phyloP scores from a whole-genome alignment of 2,329 filamentous ascomycete species.

The Verticillium isaacii region DNA sequence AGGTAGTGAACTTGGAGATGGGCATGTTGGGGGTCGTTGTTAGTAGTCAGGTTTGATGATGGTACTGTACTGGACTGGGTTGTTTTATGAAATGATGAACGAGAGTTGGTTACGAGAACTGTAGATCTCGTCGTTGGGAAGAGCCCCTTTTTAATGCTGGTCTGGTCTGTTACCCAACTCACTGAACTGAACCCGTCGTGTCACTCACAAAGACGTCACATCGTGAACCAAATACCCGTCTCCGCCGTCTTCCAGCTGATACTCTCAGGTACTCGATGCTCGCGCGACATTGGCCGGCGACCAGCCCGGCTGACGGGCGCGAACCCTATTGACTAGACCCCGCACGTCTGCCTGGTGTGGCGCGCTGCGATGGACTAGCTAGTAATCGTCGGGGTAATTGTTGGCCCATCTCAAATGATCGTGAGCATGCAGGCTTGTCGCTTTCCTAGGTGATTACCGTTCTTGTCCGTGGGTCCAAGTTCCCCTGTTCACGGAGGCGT shows the following conservation, averaged over 20 bases:
- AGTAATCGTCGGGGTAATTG: background rate
- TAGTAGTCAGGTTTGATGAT: background rate
- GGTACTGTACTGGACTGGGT: too few relatives aligned
- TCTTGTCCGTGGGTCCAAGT: background rate
- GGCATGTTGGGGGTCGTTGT: background rate
- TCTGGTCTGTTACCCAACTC: too few relatives aligned
- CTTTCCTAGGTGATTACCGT: background rate
- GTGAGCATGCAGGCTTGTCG: too few relatives aligned
- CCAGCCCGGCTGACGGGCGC: background rate
- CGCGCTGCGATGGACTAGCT: background rate
- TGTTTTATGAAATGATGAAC: too few relatives aligned
- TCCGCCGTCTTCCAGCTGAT: background rate
- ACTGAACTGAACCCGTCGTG: too few relatives aligned
- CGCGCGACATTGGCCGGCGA: background rate
- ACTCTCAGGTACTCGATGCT: background rate
- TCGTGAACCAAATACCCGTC: background rate
- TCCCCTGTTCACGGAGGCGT: too few relatives aligned
- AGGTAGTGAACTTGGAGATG: slow-evolving; percentile 18
- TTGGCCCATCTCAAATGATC: too few relatives aligned
- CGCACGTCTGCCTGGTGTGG: background rate
- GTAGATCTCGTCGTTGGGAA: too few relatives aligned
- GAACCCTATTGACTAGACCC: background rate
- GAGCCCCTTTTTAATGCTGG: too few relatives aligned
- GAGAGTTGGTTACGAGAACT: too few relatives aligned
- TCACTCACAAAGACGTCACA: background rate